Evolutionary conservation across 768 basidiomycete species (phyloP), one percentile per base, ranked within the genome.

Genomic region (Hypsizygus marmoreus): DNA sequence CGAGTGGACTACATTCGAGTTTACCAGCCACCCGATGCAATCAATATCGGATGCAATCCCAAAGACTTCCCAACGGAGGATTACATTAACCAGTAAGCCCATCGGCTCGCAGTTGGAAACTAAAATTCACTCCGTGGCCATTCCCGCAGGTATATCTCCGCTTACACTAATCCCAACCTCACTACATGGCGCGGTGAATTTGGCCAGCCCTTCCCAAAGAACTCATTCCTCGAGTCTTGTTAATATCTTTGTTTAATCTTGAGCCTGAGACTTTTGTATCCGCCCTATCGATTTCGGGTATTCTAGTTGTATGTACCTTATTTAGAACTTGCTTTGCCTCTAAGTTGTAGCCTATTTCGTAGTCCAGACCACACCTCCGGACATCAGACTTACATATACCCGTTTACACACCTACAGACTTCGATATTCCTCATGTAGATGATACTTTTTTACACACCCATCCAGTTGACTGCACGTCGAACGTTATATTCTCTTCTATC

Each of bases 11-110:
- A 71, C 45, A 62, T 74, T 46, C 77, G 88, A 13, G 82, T 91
- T 4, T 91, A 90, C 58, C 88, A 89, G 54, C 72, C 74, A 26
- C 58, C 69, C 32, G 60, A 77, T 35, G 56, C 67, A 12, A 71
- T 74, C 39, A 84, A 86, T 58, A 73, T 88, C 37, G 88, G 88
- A 34, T 90, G 88, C 55, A 70, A 82, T 56, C 88, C 88, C 2
- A 60, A 63, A 24, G 62, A 70, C 31, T 80, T 75, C 51, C 87
- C 88, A 3, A 90, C 88, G 1, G 64, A 71, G 9, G 64, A 71
- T 17, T 91, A 91, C 59, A 91, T 89, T 53, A 68, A 79, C 35
- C 58, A 62, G 78, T 82, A 60, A 39, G 68, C 66, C 14, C 49
- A 16, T 35, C 14, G 30, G 39, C 28, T 26, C 26, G 11, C 28